phyloP scores from a whole-genome alignment of 2,329 filamentous ascomycete genomes.

The Celoporthe dispersa region DNA sequence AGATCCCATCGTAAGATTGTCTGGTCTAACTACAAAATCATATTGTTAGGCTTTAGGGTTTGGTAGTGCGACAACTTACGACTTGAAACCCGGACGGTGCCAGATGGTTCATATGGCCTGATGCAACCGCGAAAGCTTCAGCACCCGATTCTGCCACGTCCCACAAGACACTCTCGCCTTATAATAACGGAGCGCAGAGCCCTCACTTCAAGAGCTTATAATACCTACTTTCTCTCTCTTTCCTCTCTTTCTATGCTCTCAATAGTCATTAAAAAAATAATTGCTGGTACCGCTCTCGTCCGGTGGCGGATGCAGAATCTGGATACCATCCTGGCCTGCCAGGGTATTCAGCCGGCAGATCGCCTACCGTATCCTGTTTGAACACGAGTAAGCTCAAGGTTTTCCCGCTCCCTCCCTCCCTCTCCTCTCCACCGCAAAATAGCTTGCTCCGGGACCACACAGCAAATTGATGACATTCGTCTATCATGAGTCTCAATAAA shows the following conservation, averaged over 20 bases:
- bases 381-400: slow-evolving; percentile 23
- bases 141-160: neutral
- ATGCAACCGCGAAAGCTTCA: slow-evolving; percentile 17
- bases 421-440: neutral
- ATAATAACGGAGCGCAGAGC: neutral
- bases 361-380: slow-evolving; percentile 24
- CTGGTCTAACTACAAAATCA: neutral
- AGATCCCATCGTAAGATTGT: neutral
- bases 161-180: neutral
- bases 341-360: slow-evolving; percentile 23
- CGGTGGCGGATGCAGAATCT: slow-evolving; percentile 20
- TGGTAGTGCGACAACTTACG: slow-evolving; percentile 11
- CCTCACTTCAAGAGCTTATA: neutral
- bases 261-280: neutral
- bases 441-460: neutral
- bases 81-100: slow-evolving; percentile 23
- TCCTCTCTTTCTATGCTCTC: neutral
- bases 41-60: neutral
- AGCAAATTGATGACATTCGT: slow-evolving; percentile 19
- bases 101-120: slow-evolving; percentile 25
- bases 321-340: slow-evolving; percentile 21
- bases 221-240: neutral
- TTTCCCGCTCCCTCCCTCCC: neutral
- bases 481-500: slow-evolving; percentile 10
- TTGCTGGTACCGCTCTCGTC: slow-evolving; percentile 10